Evolutionary conservation across 1,284 basidiomycete genomes (phyloP).

Genomic region (Ustilago crameri): DNA sequence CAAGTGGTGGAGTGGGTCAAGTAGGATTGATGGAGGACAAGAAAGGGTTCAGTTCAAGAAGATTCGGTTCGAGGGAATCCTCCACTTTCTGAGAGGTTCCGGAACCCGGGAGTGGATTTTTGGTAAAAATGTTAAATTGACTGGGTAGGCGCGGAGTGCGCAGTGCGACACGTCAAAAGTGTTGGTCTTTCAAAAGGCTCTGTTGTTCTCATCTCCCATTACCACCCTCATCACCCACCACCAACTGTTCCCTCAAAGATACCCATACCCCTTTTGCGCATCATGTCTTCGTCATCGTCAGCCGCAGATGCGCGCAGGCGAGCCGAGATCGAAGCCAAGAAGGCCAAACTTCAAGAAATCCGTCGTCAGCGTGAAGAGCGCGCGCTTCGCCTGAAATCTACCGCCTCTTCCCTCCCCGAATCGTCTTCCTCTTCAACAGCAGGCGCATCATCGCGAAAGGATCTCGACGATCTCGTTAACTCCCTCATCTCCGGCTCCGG

Average conservation of each 20-base stretch:
- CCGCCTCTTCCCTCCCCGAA: conserved; percentile 14
- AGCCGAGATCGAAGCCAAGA: conserved; percentile 90
- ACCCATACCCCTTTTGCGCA: not conserved
- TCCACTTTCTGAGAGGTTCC: not conserved
- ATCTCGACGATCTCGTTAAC: conserved; percentile 64
- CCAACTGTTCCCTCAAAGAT: not conserved
- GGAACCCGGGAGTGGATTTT: not conserved
- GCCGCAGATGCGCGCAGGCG: conserved; percentile 70
- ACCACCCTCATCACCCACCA: not conserved
- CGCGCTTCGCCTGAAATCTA: conserved; percentile 57
- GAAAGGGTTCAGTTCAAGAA: not conserved
- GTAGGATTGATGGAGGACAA: not conserved
- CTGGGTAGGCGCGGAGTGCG: too few species aligned
- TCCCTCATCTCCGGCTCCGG: conserved; percentile 41
- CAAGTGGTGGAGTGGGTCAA: too few species aligned
- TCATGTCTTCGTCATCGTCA: conserved; percentile 18
- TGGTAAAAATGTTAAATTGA: not conserved
- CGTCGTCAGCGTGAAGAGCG: conserved; percentile 78
- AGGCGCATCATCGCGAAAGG: conserved; percentile 41
- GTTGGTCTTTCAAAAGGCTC: conserved; percentile 19
- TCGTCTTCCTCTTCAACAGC: conserved; percentile 3
- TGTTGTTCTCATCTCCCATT: not conserved
- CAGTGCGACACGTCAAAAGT: conserved; percentile 9
- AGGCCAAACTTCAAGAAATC: conserved; percentile 85
- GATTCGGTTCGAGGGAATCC: not conserved